phyloP scores from a whole-genome alignment of 2,329 filamentous ascomycete genomes.

The Bretziella fagacearum region DNA sequence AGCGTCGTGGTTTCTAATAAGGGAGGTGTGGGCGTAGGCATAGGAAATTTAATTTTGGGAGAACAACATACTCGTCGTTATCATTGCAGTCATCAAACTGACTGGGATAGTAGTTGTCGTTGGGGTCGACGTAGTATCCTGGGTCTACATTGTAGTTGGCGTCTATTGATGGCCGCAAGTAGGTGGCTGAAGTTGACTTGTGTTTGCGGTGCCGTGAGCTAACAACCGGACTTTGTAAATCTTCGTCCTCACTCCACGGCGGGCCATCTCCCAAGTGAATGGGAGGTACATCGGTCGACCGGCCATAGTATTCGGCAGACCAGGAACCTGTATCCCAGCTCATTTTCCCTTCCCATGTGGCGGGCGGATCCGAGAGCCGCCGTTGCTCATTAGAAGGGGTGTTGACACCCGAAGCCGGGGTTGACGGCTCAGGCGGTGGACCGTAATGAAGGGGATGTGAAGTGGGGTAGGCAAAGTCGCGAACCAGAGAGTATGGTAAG shows the following conservation, averaged over 20 bases:
- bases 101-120: conserved; percentile 57
- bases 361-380: conserved; percentile 67
- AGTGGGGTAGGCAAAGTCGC: conserved; percentile 84
- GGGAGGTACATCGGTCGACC: conserved; percentile 56
- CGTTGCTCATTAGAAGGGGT: conserved; percentile 69
- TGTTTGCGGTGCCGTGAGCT: conserved; percentile 74
- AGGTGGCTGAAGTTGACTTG: conserved; percentile 46
- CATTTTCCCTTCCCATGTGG: conserved; percentile 54
- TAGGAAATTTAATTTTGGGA: neutral
- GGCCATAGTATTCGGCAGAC: conserved; percentile 36
- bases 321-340: conserved; percentile 36
- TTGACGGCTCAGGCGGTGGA: conserved; percentile 57
- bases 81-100: conserved; percentile 44
- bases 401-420: conserved; percentile 59
- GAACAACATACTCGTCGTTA: conserved; percentile 32
- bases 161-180: conserved; percentile 28
- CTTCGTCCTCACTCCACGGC: conserved; percentile 90
- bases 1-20: conserved; percentile 15
- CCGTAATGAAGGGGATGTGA: conserved; percentile 85
- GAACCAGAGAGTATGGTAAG: conserved; percentile 72
- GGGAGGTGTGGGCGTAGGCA: neutral
- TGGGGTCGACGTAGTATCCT: conserved; percentile 56
- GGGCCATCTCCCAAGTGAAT: conserved; percentile 78
- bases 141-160: conserved; percentile 41
- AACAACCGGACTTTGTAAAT: conserved; percentile 79